phyloP scores from a whole-genome alignment of 1,139 yeast species.

The Hanseniaspora uvarum region DNA sequence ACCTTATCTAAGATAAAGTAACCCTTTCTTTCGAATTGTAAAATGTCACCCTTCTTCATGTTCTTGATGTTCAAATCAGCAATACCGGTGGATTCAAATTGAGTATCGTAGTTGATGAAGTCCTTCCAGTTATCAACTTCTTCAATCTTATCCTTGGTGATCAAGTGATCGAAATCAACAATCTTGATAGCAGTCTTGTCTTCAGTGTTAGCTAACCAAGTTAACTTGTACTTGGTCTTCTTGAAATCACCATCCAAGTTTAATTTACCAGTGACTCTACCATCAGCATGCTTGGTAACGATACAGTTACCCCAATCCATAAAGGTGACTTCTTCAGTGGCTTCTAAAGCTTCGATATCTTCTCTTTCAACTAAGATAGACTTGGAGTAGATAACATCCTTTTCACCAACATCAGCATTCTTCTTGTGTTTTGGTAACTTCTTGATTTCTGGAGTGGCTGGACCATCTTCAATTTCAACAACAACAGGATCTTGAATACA shows the following conservation, averaged over 20 bases:
- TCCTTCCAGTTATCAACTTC: constrained; percentile 92
- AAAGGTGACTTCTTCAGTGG: constrained; percentile 80
- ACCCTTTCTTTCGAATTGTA: constrained; percentile 96
- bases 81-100: constrained; percentile 65
- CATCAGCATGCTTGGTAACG: constrained; percentile 56
- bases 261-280: constrained; percentile 63
- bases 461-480: constrained; percentile 55
- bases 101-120: constrained; percentile 79
- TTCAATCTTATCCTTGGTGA: constrained; percentile 90
- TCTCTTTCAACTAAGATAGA: constrained; percentile 73
- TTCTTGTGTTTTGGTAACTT: constrained; percentile 89
- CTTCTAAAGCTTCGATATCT: constrained; percentile 66
- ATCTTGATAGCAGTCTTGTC: constrained; percentile 64
- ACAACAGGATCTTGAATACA: constrained; percentile 64
- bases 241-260: constrained; percentile 96
- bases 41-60: constrained; percentile 74
- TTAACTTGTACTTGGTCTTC: constrained; percentile 87
- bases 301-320: constrained; percentile 99
- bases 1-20: constrained; percentile 72
- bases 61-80: constrained; percentile 72
- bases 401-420: constrained; percentile 81
- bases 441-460: constrained; percentile 52
- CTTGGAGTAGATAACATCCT: constrained; percentile 60
- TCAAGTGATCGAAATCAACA: constrained; percentile 88
- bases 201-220: constrained; percentile 85